Base-by-base conservation (phyloP, 768 basidiomycete species). In the Dendrothele bispora region DNA sequence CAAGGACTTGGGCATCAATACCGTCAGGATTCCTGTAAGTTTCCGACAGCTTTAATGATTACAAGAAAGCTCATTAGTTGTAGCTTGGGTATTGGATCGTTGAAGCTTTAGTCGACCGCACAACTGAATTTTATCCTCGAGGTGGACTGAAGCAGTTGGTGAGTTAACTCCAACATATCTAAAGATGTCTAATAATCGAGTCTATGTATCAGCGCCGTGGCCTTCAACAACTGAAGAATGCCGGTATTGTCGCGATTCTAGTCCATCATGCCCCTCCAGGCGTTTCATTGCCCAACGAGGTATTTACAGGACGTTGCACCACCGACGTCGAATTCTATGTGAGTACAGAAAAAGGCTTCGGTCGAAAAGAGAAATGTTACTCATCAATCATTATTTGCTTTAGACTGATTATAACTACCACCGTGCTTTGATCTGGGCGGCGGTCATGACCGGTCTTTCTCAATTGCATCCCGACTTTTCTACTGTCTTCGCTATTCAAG, bases 21-120 rank as follows among this genome's bases (percentile, higher is more conserved):
- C n/a, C n/a, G n/a, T n/a, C n/a, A n/a, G n/a, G n/a, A n/a, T n/a
- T n/a, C n/a, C n/a, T n/a, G n/a, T n/a, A n/a, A n/a, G n/a, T n/a
- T n/a, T n/a, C n/a, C n/a, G n/a, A n/a, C n/a, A n/a, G n/a, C n/a
- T n/a, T n/a, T n/a, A n/a, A n/a, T n/a, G n/a, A n/a, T n/a, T n/a
- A n/a, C n/a, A n/a, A n/a, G n/a, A n/a, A n/a, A n/a, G n/a, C n/a
- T n/a, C n/a, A n/a, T n/a, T n/a, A n/a, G n/a, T 39, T 29, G 3
- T 32, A 89, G 87, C 78, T 91, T 32, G 88, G 89, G 0, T 91
- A 85, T 60, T 91, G 89, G 89, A 82, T 91, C 39, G 68, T 91
- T 7, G 89, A 91, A 59, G 73, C 71, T 3, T 68, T 91, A 7
- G 88, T 91, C 0, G 59, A 90, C 59, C 74, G 82, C 4, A 55